phyloP scores from a whole-genome alignment of 192 early-diverging fungal species.

The Backusella luteola region DNA sequence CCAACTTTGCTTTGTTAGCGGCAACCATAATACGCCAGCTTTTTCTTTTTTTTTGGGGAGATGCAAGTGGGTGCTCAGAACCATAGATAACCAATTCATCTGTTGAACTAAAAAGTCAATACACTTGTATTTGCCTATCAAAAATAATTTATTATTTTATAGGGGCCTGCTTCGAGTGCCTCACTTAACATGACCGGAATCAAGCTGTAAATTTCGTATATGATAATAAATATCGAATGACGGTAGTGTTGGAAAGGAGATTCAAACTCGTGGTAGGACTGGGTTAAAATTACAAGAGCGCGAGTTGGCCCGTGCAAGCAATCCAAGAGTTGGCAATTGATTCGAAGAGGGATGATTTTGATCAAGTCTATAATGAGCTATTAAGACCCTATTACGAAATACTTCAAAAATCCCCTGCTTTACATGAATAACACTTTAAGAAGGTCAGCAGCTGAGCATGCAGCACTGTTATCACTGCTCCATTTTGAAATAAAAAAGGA shows the following conservation, averaged over 20 bases:
- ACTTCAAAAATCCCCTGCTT: not conserved
- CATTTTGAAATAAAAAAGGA: constrained; percentile 82
- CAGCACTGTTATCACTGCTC: constrained; percentile 85
- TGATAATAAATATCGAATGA: constrained; percentile 63
- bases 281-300: constrained; percentile 84
- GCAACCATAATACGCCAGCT: too few relatives aligned
- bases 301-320: constrained; percentile 67
- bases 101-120: constrained; percentile 8
- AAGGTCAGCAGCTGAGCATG: constrained; percentile 72
- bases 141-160: constrained; percentile 54
- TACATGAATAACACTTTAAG: constrained; percentile 78
- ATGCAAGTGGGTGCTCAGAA: too few relatives aligned
- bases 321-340: constrained; percentile 79
- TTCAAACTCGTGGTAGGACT: constrained; percentile 68
- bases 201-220: constrained; percentile 58
- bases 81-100: not conserved
- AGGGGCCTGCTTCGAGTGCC: constrained; percentile 76
- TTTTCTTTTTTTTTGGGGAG: too few relatives aligned
- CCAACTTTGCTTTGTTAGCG: too few relatives aligned
- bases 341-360: constrained; percentile 95
- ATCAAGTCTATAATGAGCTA: constrained; percentile 94
- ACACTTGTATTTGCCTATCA: constrained; percentile 63
- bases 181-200: constrained; percentile 61
- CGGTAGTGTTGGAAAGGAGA: constrained; percentile 69
- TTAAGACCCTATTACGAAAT: constrained; percentile 74